Evolutionary conservation across 306 rosid species (phyloP), one percentile per base, ranked within the genome.

Genomic region (Corylus heterophylla): DNA sequence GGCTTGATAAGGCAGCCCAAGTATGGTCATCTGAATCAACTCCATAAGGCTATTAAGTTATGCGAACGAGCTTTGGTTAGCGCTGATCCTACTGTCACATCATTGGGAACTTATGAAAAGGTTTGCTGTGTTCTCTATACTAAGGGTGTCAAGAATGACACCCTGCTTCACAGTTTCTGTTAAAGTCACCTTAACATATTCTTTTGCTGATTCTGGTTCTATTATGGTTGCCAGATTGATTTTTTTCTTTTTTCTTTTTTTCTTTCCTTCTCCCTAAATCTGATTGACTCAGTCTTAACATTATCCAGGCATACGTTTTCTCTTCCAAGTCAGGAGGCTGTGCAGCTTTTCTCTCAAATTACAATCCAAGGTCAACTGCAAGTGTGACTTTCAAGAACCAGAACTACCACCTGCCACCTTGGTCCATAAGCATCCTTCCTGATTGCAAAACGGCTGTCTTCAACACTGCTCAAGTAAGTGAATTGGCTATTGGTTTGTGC

Each of bases 401-500:
- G 72, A 82, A 70, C 31, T 94, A 92, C 63, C 83, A 78, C 44
- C 82, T 94, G 54, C 98, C 98, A 9, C 90, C 96, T 37, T 94
- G 98, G 98, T 94, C 98, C 71, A 79, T 94, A 69, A 92, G 94
- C 79, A 85, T 94, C 83, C 94, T 94, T 71, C 98, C 94, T 67
- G 96, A 88, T 80, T 94, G 98, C 89, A 83, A 83, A 77, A 92
- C 83, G 55, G 96, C 4, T 8, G 89, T 87, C 79, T 92, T 77
- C 79, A 94, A 94, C 87, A 94, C 97, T 74, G 97, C 97, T 73
- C 83, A 71, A 88, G 98, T 94, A 87, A 83, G 86, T 76, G 37
- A 5, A 64, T 39, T 51, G 37, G 12, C 74, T 27, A 11, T 51
- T n/a, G 39, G 64, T 37, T 55, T 31, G 20, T 59, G 22, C 42